phyloP scores from a whole-genome alignment of 768 basidiomycete species.

The Melanogaster broomeanus region DNA sequence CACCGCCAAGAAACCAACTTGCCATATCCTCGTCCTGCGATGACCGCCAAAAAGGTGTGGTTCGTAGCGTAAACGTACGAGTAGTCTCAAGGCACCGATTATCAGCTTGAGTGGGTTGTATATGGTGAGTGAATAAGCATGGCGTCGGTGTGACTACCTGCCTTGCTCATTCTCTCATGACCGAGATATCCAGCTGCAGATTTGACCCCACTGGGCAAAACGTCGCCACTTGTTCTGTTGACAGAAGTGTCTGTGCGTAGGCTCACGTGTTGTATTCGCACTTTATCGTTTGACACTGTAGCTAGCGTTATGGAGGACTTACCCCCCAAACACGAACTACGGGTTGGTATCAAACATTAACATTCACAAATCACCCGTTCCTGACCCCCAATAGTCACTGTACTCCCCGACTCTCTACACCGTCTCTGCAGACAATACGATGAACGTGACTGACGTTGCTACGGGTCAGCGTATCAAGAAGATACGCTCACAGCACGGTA shows the following conservation, averaged over 20 bases:
- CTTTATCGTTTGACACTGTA: not conserved
- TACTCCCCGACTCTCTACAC: constrained; percentile 70
- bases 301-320: constrained; percentile 87
- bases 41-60: constrained; percentile 73
- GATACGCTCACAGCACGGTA: constrained; percentile 87
- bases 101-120: constrained; percentile 88
- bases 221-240: constrained; percentile 89
- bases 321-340: constrained; percentile 90
- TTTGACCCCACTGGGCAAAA: constrained; percentile 95
- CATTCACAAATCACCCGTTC: constrained; percentile 89
- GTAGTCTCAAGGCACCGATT: constrained; percentile 90
- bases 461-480: constrained; percentile 81
- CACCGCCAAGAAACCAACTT: constrained; percentile 62
- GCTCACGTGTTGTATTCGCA: not conserved
- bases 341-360: constrained; percentile 77
- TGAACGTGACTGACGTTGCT: constrained; percentile 75
- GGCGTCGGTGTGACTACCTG: not conserved
- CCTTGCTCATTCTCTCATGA: constrained; percentile 37
- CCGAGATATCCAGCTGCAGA: constrained; percentile 87
- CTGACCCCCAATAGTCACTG: constrained; percentile 91
- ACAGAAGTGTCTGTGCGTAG: constrained; percentile 84
- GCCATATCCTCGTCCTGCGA: constrained; percentile 75
- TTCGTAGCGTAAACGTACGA: constrained; percentile 89
- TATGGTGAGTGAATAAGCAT: constrained; percentile 57
- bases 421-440: constrained; percentile 87